Percentiles rank a stretch among this genome's conserved stretches.
Evolutionary conservation across 2,329 filamentous ascomycete genomes (phyloP).

Genomic region (Fusarium newnesense): DNA sequence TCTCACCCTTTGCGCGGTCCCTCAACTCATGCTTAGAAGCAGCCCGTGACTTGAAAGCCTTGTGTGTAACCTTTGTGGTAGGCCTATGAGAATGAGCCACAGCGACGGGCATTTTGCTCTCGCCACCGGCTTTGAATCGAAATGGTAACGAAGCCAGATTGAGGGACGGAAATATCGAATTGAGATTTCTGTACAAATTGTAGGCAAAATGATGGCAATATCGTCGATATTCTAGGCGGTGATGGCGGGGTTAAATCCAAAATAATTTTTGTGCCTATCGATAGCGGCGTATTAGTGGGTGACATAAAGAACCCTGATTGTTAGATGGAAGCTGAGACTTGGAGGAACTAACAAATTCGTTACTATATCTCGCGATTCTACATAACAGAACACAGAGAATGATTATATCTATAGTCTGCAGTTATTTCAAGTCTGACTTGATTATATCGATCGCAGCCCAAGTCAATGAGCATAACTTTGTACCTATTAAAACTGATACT

Average conservation of each 20-base stretch:
- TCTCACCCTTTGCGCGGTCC: constrained; percentile 82
- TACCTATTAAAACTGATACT: background rate
- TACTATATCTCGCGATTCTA: too few relatives aligned
- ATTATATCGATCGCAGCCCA: accelerated
- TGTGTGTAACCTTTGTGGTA: constrained; percentile 89
- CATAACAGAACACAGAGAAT: accelerated
- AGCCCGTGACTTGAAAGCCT: constrained; percentile 92
- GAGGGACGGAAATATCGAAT: constrained; percentile 35
- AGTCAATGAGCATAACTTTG: background rate
- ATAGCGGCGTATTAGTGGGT: constrained; percentile 34
- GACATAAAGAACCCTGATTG: constrained; percentile 12
- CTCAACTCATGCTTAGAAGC: constrained; percentile 88
- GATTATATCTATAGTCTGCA: accelerated
- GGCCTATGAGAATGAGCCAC: constrained; percentile 86
- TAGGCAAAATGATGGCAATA: constrained; percentile 41
- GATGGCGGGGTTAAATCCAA: constrained; percentile 53
- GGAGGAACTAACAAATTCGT: too few relatives aligned
- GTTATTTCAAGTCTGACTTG: accelerated
- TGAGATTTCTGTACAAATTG: constrained; percentile 10
- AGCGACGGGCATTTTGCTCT: constrained; percentile 78
- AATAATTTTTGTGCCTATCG: constrained; percentile 54
- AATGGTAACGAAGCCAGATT: constrained; percentile 80
- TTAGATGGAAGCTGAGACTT: background rate
- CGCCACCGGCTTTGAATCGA: constrained; percentile 85
- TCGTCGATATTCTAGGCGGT: constrained; percentile 42